phyloP scores from a whole-genome alignment of 805 yeast species.

The Kregervanrija pseudodelftensis region DNA sequence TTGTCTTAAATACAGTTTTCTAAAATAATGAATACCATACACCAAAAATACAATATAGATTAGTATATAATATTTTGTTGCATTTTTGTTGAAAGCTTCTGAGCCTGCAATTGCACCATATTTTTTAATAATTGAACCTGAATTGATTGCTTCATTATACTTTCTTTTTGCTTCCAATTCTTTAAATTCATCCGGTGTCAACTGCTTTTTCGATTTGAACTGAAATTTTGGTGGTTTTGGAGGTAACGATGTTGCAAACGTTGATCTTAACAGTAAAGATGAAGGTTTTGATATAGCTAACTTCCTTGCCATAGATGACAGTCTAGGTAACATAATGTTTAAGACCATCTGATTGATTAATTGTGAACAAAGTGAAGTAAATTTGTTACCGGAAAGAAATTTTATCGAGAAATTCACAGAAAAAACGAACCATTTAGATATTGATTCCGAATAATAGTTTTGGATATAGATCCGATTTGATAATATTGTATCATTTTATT shows the following conservation, averaged over 20 bases:
- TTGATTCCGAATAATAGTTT: too few species aligned
- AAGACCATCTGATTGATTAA: too few species aligned
- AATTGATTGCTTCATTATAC: constrained; percentile 27
- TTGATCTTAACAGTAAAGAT: too few species aligned
- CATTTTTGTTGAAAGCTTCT: constrained; percentile 49
- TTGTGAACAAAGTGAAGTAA: too few species aligned
- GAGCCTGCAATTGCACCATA: constrained; percentile 51
- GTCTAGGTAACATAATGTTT: too few species aligned
- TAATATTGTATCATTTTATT: too few species aligned
- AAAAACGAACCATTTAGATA: too few species aligned
- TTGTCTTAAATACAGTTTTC: constrained; percentile 59
- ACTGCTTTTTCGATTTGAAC: constrained; percentile 21
- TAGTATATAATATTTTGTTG: constrained; percentile 59
- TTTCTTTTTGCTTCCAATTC: constrained; percentile 23
- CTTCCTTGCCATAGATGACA: too few species aligned
- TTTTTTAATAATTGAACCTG: constrained; percentile 30
- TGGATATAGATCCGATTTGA: too few species aligned
- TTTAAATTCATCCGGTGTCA: constrained; percentile 23
- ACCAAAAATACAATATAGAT: constrained; percentile 49
- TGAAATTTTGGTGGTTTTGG: constrained; percentile 21
- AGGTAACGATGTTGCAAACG: constrained; percentile 1
- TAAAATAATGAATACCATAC: constrained; percentile 59
- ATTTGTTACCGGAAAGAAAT: too few species aligned
- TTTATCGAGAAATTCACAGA: too few species aligned
- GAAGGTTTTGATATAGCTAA: too few species aligned